Conservation (phyloP, 768 basidiomycete species). For the Lentinula detonsa region DNA sequence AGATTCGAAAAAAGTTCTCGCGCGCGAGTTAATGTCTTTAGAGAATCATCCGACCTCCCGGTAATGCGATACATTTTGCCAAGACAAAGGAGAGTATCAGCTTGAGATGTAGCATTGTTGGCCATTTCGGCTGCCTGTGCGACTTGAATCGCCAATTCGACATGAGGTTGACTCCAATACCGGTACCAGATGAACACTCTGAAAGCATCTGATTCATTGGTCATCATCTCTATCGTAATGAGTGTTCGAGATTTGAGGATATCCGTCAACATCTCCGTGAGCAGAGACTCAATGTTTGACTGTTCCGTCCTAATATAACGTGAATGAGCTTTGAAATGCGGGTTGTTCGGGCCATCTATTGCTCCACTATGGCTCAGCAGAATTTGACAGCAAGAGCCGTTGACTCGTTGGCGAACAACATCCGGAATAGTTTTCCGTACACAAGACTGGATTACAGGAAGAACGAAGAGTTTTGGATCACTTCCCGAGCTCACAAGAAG, state of each 20-base stretch:
- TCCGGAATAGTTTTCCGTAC: neutral
- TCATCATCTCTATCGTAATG: neutral
- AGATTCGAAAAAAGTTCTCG: neutral
- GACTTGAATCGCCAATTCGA: neutral
- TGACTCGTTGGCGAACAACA: neutral
- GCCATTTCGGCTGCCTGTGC: neutral
- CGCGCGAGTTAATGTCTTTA: neutral
- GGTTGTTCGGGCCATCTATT: neutral
- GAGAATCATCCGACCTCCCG: neutral
- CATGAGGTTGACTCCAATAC: constrained; percentile 1
- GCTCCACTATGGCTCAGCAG: neutral
- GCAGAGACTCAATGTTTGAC: neutral
- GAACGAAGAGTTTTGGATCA: neutral
- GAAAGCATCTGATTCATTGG: neutral
- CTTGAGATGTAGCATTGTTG: neutral
- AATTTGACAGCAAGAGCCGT: neutral
- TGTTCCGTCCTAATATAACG: neutral
- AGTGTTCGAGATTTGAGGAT: neutral
- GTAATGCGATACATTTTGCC: neutral
- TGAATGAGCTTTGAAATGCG: neutral
- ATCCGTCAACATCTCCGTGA: neutral
- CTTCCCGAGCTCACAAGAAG: neutral
- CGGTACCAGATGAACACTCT: constrained; percentile 1
- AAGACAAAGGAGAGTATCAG: constrained; percentile 1
- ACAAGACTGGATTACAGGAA: neutral